Percentiles rank a stretch among this genome's conserved stretches.
Evolutionary conservation across 1,139 yeast species (phyloP).

Genomic region (Zygoascus sp.): DNA sequence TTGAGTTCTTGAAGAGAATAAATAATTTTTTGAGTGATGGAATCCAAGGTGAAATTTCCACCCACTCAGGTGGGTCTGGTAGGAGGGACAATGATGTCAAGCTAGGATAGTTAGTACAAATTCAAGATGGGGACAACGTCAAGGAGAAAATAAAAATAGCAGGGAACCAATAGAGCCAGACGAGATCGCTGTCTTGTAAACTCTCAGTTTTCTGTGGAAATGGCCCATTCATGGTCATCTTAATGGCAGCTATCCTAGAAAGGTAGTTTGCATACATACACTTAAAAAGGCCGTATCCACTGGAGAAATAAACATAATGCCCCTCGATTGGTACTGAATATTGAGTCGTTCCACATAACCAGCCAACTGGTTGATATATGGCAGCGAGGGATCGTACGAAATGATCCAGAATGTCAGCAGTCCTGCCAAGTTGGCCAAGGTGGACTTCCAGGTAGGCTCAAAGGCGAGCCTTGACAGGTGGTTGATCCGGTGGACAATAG

Average conservation of each 20-base stretch:
- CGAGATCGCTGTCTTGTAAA: too few species aligned
- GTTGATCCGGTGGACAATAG: constrained; percentile 48
- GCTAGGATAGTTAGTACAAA: constrained; percentile 7
- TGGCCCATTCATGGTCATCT: background rate
- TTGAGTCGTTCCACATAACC: constrained; percentile 45
- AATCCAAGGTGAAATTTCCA: background rate
- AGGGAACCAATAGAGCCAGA: too few species aligned
- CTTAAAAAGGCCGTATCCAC: constrained; percentile 59
- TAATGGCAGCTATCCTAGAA: background rate
- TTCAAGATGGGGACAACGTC: too few species aligned
- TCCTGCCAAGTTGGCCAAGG: constrained; percentile 44
- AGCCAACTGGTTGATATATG: constrained; percentile 43
- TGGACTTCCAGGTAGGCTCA: constrained; percentile 38
- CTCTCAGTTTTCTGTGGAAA: too few species aligned
- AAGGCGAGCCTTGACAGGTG: constrained; percentile 40
- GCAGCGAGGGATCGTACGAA: constrained; percentile 31
- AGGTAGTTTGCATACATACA: constrained; percentile 34
- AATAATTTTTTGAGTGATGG: background rate
- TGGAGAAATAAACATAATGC: constrained; percentile 50
- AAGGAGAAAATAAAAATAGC: too few species aligned
- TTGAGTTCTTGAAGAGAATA: background rate
- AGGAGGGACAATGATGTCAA: constrained; percentile 7
- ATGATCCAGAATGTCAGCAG: constrained; percentile 44
- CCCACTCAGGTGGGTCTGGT: background rate
- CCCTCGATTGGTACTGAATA: constrained; percentile 27